Base-by-base conservation (phyloP, 495 filamentous ascomycete genomes). In the Trichoderma asperelloides region DNA sequence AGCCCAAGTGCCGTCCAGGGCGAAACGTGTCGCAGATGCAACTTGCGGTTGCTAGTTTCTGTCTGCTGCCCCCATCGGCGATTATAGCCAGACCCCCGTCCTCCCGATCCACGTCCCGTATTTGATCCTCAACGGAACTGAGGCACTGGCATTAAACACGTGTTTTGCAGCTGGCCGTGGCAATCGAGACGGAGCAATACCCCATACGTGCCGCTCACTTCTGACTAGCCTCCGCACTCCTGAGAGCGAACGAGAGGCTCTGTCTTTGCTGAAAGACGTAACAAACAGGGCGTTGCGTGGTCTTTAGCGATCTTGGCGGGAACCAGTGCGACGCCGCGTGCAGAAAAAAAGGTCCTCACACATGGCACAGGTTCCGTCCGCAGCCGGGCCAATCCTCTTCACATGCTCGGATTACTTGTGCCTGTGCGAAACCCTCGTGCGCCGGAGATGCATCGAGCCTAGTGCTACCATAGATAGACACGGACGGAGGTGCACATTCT, bases 41-140 rank as follows among this genome's bases (percentile, higher is more conserved):
- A 60, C 51, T 60, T 60, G 12, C 6, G 15, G 0, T 60, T n/a
- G 9, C 51, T n/a, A n/a, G n/a, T n/a, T n/a, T n/a, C n/a, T n/a
- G n/a, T n/a, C n/a, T n/a, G n/a, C n/a, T 15, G 2, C 43, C 43
- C 23, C 51, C 51, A 60, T 60, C 51, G 51, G 51, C 51, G 51
- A 60, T 60, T 60, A 60, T 60, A 60, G 51, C 51, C 51, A 13
- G 51, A 30, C 51, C 51, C 51, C 51, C 27, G 51, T n/a, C 51
- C 47, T 21, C 11, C 51, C 15, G 51, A 30, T 30, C 51, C 51
- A 15, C n/a, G 51, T 30, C 21, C 18, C 51, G 51, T 28, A 60
- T 21, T n/a, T 16, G 9, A 43, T 43, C 41, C 41, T 43, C 9
- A 43, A 51, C 7, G 51, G n/a, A 23, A n/a, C 25, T 11, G 23